phyloP scores from a whole-genome alignment of 345 rosid genomes.

The Durio zibethinus region DNA sequence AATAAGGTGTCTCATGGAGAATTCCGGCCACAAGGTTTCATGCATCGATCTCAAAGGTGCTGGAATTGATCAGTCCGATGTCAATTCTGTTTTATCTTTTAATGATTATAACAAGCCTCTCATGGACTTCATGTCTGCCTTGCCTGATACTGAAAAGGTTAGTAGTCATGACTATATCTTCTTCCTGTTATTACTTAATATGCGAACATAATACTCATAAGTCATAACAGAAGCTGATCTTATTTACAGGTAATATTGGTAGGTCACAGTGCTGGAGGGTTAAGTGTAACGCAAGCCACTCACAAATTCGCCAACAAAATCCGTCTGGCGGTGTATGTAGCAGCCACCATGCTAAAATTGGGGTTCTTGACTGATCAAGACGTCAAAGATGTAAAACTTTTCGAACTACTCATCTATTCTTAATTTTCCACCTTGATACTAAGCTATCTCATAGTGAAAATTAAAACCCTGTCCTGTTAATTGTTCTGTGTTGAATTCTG shows the following conservation, averaged over 20 bases:
- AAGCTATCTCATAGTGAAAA: not conserved
- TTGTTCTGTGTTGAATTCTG: not conserved
- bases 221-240: too few relatives aligned
- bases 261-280: constrained; percentile 94
- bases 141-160: constrained; percentile 64
- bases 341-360: constrained; percentile 74
- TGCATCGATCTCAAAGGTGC: constrained; percentile 75
- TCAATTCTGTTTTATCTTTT: constrained; percentile 48
- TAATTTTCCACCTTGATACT: not conserved
- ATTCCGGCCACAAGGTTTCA: constrained; percentile 63
- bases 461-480: not conserved
- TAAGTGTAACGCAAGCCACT: constrained; percentile 63
- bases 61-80: constrained; percentile 55
- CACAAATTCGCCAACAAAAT: constrained; percentile 58
- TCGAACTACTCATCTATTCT: not conserved
- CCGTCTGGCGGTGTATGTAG: constrained; percentile 57
- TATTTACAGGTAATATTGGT: constrained; percentile 68
- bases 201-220: not conserved
- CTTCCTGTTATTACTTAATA: not conserved
- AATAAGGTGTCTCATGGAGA: constrained; percentile 68
- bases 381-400: constrained; percentile 46
- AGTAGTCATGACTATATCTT: not conserved
- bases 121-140: constrained; percentile 51
- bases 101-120: constrained; percentile 80
- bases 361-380: constrained; percentile 63